These are phyloP conservation scores for Glomus cerebriforme DNA, from an alignment of 192 early-diverging fungal species.

Conservation along the genomic window DNA sequence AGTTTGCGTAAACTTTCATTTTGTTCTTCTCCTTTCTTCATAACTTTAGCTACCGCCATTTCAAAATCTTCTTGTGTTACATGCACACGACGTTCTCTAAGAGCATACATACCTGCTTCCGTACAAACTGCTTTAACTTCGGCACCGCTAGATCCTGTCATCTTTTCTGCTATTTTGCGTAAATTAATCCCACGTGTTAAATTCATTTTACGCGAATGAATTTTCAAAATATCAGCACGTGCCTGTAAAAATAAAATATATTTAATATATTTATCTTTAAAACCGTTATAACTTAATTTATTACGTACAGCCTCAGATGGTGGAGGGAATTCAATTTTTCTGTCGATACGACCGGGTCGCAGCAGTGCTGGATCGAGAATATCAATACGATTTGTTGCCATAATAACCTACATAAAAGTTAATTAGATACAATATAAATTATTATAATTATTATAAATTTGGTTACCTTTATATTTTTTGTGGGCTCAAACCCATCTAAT, in stretches of 20 bases:
- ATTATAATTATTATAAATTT: background rate
- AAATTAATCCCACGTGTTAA: slow-evolving; percentile 87
- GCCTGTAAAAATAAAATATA: slow-evolving; percentile 41
- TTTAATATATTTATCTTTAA: background rate
- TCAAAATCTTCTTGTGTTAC: slow-evolving; percentile 99
- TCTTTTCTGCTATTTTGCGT: slow-evolving; percentile 86
- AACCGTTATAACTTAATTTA: background rate
- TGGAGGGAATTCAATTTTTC: slow-evolving; percentile 91
- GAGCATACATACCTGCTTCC: slow-evolving; percentile 88
- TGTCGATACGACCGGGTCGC: slow-evolving; percentile 86
- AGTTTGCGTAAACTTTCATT: slow-evolving; percentile 97
- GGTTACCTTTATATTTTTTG: slow-evolving; percentile 85
- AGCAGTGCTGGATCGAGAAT: slow-evolving; percentile 86
- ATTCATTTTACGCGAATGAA: slow-evolving; percentile 92
- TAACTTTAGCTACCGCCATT: slow-evolving; percentile 98
- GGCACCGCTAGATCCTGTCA: slow-evolving; percentile 84
- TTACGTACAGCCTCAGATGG: slow-evolving; percentile 69
- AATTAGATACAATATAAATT: background rate
- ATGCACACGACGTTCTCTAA: slow-evolving; percentile 95
- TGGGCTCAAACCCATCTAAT: slow-evolving; percentile 87
- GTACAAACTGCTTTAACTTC: slow-evolving; percentile 90
- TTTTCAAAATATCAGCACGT: slow-evolving; percentile 86
- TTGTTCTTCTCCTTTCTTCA: slow-evolving; percentile 98
- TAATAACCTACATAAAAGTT: slow-evolving; percentile 56
- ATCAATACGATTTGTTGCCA: slow-evolving; percentile 93